Percentiles rank a stretch among this genome's conserved stretches.
These are phyloP conservation scores for Amylostereum areolatum DNA, from an alignment of 1,284 basidiomycete species.

Conservation along the genomic window DNA sequence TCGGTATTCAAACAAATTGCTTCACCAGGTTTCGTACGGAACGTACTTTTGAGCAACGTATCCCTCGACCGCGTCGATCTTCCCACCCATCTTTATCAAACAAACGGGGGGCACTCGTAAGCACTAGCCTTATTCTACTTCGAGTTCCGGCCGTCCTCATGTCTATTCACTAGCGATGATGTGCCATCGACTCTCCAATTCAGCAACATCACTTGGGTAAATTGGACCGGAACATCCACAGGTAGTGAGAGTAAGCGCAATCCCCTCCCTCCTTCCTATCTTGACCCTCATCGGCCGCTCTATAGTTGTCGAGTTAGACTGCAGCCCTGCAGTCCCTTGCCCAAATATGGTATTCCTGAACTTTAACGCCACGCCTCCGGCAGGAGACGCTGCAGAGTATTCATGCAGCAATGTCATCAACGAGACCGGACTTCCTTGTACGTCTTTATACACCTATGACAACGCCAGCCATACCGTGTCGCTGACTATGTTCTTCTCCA, in stretches of 20 bases:
- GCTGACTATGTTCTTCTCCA: too few species aligned
- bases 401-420: constrained; percentile 42
- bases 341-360: constrained; percentile 36
- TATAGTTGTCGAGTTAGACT: constrained; percentile 49
- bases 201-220: constrained; percentile 37
- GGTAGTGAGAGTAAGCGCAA: constrained; percentile 36
- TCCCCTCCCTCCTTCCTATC: too few species aligned
- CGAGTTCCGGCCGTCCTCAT: too few species aligned
- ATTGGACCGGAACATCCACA: constrained; percentile 43
- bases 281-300: too few species aligned
- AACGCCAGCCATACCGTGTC: too few species aligned
- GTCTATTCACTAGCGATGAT: constrained; percentile 34
- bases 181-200: constrained; percentile 44
- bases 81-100: constrained; percentile 48
- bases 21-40: constrained; percentile 39
- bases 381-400: constrained; percentile 29
- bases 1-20: neutral
- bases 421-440: constrained; percentile 16
- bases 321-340: constrained; percentile 46
- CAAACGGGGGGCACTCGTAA: constrained; percentile 45
- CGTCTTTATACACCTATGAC: neutral
- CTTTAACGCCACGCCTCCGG: constrained; percentile 34
- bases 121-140: constrained; percentile 15
- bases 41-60: constrained; percentile 43
- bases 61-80: constrained; percentile 38